These are phyloP conservation scores for Mimosa pudica DNA, from an alignment of 306 rosid species.

Conservation along the genomic window DNA sequence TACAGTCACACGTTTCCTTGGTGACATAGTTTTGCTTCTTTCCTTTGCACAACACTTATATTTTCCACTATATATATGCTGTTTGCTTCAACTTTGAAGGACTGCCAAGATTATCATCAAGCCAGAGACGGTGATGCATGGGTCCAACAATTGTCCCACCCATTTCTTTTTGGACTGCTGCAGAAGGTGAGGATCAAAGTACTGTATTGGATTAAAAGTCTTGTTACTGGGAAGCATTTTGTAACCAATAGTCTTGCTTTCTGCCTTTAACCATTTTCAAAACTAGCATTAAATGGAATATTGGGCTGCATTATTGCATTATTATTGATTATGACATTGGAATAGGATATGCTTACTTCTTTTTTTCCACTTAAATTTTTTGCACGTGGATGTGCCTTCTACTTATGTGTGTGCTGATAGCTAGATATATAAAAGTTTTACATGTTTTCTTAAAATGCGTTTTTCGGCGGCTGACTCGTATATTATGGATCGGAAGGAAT, in stretches of 20 bases:
- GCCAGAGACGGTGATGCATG: conserved; percentile 99
- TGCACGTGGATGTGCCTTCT: conserved; percentile 73
- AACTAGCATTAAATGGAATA: neutral
- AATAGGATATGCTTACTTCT: conserved; percentile 29
- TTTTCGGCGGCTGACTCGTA: too few relatives aligned
- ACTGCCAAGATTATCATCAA: conserved; percentile 93
- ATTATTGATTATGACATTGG: conserved; percentile 20
- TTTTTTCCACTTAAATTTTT: conserved; percentile 39
- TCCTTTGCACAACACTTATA: conserved; percentile 24
- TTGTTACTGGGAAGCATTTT: conserved; percentile 15
- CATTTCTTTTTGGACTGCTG: conserved; percentile 83
- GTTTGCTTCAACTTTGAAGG: conserved; percentile 51
- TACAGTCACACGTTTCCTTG: conserved; percentile 23
- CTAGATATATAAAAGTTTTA: conserved; percentile 56
- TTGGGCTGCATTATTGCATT: conserved; percentile 4
- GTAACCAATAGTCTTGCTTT: conserved; percentile 10
- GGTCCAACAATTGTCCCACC: conserved; percentile 96
- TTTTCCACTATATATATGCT: conserved; percentile 26
- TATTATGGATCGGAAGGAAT: too few relatives aligned
- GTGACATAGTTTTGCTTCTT: conserved; percentile 4
- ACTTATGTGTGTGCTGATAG: conserved; percentile 93
- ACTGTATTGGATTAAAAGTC: neutral
- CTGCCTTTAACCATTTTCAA: conserved; percentile 11
- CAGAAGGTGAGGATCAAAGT: conserved; percentile 71
- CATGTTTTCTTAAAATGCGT: too few relatives aligned